Evolutionary conservation across 768 basidiomycete species (phyloP), one percentile per base, ranked within the genome.

Genomic region (Amanita inopinata): DNA sequence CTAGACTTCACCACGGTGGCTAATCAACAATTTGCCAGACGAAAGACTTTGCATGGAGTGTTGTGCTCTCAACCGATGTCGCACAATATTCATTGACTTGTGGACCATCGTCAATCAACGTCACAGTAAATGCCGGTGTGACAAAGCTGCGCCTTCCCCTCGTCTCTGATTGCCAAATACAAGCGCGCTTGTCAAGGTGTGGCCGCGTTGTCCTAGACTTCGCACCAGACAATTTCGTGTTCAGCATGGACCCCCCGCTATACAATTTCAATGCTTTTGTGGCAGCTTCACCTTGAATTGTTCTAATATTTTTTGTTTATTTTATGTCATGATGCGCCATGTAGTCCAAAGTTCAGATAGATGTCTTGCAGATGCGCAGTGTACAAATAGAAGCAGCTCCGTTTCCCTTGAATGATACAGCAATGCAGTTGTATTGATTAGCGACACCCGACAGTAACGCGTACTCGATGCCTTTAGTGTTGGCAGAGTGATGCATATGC

Each of bases 221-320:
- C 49, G 45, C 56, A 18, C 70, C 80, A 0, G 3, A 40, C 0
- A 62, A 59, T 20, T 77, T 73, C 50, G 47, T 20, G 9, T 81
- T 76, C 52, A 52, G 54, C 4, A 55, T 56, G 17, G 49, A 54
- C 6, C 73, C 78, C 5, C 19, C 60, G 20, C 54, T 51, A 15
- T 83, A 83, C 56, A 83, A 83, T 47, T 82, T 71, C 60, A 83
- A 82, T 48, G 75, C 71, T 10, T 71, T 73, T 45, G 76, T 78
- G 15, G 64, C 64, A 10, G 58, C 59, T 5, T 63, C 60, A 17
- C 52, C 57, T 2, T 53, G 24, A 30, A n/a, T n/a, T n/a, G n/a
- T n/a, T n/a, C n/a, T n/a, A n/a, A n/a, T n/a, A n/a, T n/a, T n/a
- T n/a, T n/a, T n/a, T n/a, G n/a, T n/a, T n/a, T n/a, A n/a, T n/a